A percentile compares a stretch with the other conserved stretches of the same genome.
These are phyloP conservation scores for Colletotrichum tamarilloi DNA, from an alignment of 2,329 filamentous ascomycete genomes.

Conservation along the genomic window DNA sequence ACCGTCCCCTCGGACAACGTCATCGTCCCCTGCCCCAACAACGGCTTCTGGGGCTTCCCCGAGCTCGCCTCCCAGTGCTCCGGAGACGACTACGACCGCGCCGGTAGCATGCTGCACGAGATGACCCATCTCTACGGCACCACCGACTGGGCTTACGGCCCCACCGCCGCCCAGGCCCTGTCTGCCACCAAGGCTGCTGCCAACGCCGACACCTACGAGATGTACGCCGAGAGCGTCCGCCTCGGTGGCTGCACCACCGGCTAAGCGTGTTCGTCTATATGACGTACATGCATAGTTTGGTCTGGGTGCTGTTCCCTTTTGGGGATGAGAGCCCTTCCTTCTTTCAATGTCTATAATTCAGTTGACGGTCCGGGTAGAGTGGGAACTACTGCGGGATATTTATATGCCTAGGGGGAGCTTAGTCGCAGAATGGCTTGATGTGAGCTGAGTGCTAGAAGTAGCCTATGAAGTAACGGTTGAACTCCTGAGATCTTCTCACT, in stretches of 20 bases:
- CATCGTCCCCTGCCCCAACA: slow-evolving; percentile 34
- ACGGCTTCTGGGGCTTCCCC: slow-evolving; percentile 33
- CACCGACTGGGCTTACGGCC: slow-evolving; percentile 25
- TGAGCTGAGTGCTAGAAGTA: not conserved
- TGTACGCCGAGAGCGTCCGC: slow-evolving; percentile 32
- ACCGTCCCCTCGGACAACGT: slow-evolving; percentile 31
- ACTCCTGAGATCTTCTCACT: not conserved
- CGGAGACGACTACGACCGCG: slow-evolving; percentile 30
- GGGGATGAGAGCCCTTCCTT: not conserved
- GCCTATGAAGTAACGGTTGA: not conserved
- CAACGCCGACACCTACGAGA: slow-evolving; percentile 34
- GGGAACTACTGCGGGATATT: not conserved
- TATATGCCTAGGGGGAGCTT: not conserved
- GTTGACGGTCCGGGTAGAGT: not conserved
- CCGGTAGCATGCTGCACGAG: slow-evolving; percentile 30
- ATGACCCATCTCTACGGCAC: slow-evolving; percentile 33
- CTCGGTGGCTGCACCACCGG: slow-evolving; percentile 32
- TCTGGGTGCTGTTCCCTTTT: not conserved
- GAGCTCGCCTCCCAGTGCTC: slow-evolving; percentile 24
- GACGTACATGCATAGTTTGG: not conserved
- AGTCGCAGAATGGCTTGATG: not conserved
- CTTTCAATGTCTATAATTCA: not conserved
- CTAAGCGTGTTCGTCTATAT: not conserved
- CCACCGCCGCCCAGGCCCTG: slow-evolving; percentile 21
- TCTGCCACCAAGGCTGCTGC: slow-evolving; percentile 26